These are phyloP conservation scores for Hyparrhenia diplandra DNA, from an alignment of 176 grass and related monocot species.

Conservation along the genomic window DNA sequence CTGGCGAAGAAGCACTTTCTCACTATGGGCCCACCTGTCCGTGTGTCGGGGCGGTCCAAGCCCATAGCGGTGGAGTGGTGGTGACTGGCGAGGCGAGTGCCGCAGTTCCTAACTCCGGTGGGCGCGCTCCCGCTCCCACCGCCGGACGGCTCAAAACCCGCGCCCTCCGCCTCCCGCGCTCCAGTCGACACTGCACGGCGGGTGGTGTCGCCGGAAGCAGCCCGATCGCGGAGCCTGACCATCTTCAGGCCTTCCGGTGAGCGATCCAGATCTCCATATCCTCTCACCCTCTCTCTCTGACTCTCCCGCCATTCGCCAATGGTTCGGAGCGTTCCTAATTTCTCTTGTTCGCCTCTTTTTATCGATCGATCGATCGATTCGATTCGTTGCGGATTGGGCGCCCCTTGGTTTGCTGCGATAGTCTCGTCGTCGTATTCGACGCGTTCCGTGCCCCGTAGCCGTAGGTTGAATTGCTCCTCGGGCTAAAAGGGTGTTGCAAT, in stretches of 20 bases:
- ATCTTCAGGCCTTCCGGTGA: background rate
- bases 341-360: background rate
- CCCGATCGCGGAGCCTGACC: background rate
- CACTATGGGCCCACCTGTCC: background rate
- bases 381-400: background rate
- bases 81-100: background rate
- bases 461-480: background rate
- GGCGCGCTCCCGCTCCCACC: conserved; percentile 6
- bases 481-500: no score
- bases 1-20: background rate
- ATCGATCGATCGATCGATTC: background rate
- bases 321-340: background rate
- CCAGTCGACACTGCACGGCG: background rate
- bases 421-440: background rate
- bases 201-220: background rate
- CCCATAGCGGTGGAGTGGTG: background rate
- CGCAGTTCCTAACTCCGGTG: conserved; percentile 6
- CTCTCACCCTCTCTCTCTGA: background rate
- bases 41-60: background rate
- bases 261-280: conserved; percentile 33
- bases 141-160: conserved; percentile 13
- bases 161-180: background rate
- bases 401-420: background rate
- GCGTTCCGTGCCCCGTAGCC: background rate
- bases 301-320: background rate